Evolutionary conservation across 2,329 filamentous ascomycete genomes (phyloP).

Genomic region (Xylaria hypoxylon): DNA sequence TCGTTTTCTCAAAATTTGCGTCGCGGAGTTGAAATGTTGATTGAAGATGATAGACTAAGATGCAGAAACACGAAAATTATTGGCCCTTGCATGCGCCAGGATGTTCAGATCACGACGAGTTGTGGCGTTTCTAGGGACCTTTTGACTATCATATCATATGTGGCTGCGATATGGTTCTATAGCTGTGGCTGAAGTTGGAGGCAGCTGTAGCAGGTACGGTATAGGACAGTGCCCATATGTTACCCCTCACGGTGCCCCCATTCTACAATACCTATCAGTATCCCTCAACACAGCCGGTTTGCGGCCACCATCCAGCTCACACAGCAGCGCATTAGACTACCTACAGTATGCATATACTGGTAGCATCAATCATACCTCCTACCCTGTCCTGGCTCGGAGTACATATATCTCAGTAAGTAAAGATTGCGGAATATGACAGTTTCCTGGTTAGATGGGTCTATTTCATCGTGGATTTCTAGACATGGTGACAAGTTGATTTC

Average conservation of each 20-base stretch:
- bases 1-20: neutral
- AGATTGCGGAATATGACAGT: no score
- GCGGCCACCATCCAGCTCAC: no score
- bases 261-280: no score
- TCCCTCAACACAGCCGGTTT: no score
- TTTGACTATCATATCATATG: neutral
- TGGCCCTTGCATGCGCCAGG: constrained; percentile 25
- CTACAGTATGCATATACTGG: neutral
- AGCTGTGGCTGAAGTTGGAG: constrained; percentile 19
- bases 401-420: no score
- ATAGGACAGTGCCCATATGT: no score
- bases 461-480: neutral
- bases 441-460: neutral
- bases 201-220: no score
- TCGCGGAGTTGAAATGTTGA: constrained; percentile 11
- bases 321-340: neutral
- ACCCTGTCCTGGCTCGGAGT: no score
- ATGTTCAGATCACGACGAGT: constrained; percentile 35
- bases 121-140: constrained; percentile 29
- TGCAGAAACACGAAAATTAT: constrained; percentile 39
- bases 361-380: no score
- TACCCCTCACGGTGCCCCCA: no score
- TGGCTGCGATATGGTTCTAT: constrained; percentile 21
- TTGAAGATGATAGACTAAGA: constrained; percentile 22
- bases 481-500: neutral